These are phyloP conservation scores for Zasmidium cellare DNA, from an alignment of 2,329 filamentous ascomycete genomes.

Conservation along the genomic window DNA sequence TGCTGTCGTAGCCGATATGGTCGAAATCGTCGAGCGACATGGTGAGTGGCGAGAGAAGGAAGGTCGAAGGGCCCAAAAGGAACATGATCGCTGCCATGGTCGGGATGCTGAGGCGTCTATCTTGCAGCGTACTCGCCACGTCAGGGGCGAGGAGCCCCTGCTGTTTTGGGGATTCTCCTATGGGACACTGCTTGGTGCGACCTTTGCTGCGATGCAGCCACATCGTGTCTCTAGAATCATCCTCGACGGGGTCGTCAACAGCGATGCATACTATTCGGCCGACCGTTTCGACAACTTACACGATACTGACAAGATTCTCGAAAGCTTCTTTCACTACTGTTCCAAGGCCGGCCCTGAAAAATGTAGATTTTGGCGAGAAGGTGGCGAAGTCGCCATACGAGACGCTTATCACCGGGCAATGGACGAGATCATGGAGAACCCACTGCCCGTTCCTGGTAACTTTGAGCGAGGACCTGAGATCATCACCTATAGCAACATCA, in stretches of 20 bases:
- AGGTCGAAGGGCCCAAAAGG: not conserved
- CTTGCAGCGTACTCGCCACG: too few species aligned
- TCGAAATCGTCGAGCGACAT: slow-evolving; percentile 42
- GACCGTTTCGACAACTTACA: not conserved
- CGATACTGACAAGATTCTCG: slow-evolving; percentile 3
- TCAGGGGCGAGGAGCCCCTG: not conserved
- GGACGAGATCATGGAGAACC: slow-evolving; percentile 23
- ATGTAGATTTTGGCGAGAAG: not conserved
- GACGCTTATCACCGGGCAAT: too few species aligned
- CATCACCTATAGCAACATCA: slow-evolving; percentile 43
- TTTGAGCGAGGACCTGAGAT: slow-evolving; percentile 29
- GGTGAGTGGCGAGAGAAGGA: slow-evolving; percentile 27
- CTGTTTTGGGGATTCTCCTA: slow-evolving; percentile 2
- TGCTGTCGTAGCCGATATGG: slow-evolving; percentile 47
- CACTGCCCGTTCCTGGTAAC: slow-evolving; percentile 37
- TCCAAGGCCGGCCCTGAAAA: not conserved
- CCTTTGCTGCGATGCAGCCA: slow-evolving; percentile 39
- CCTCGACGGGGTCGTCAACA: slow-evolving; percentile 39
- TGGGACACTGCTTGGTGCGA: slow-evolving; percentile 27
- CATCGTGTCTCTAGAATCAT: slow-evolving; percentile 33
- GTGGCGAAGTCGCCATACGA: too few species aligned
- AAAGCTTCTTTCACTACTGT: slow-evolving; percentile 7
- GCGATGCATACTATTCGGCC: slow-evolving; percentile 6
- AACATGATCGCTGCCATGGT: too few species aligned
- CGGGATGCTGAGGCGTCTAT: not conserved